These are phyloP conservation scores for Tetrastigma voinierianum DNA, from an alignment of 164 flowering plant species.

Conservation along the genomic window DNA sequence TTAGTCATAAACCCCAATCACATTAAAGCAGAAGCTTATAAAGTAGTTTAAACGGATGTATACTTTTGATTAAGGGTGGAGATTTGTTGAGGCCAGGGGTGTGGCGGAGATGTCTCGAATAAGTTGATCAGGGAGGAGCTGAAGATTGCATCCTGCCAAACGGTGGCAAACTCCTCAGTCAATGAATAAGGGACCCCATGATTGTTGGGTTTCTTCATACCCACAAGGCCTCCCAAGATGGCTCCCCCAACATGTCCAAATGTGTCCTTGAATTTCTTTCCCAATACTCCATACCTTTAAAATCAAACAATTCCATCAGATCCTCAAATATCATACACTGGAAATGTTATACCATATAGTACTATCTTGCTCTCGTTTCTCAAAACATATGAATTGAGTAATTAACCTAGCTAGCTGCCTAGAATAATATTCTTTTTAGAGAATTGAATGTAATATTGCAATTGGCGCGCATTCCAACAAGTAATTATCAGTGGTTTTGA, in stretches of 20 bases:
- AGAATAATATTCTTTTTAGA: neutral
- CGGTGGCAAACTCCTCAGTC: constrained; percentile 63
- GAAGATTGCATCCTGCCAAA: constrained; percentile 73
- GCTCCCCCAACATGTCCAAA: constrained; percentile 36
- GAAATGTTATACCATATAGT: neutral
- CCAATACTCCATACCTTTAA: constrained; percentile 56
- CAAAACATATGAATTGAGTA: too few species aligned
- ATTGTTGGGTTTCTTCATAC: constrained; percentile 34
- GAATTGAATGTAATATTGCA: constrained; percentile 23
- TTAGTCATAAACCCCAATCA: too few species aligned
- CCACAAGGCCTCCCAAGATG: constrained; percentile 42
- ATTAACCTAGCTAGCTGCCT: neutral
- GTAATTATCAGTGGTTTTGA: constrained; percentile 38
- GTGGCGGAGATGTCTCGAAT: constrained; percentile 29
- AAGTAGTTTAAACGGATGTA: neutral
- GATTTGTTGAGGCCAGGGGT: constrained; percentile 8
- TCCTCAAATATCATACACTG: neutral
- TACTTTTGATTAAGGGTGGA: constrained; percentile 37
- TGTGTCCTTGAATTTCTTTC: constrained; percentile 45
- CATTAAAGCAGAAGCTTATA: neutral
- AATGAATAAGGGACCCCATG: constrained; percentile 69
- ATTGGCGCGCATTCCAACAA: constrained; percentile 45
- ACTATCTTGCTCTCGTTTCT: too few species aligned
- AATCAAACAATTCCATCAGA: too few species aligned
- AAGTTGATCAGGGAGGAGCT: constrained; percentile 57